phyloP scores from a whole-genome alignment of 257 asterid genomes.

The Ehretia macrophylla region DNA sequence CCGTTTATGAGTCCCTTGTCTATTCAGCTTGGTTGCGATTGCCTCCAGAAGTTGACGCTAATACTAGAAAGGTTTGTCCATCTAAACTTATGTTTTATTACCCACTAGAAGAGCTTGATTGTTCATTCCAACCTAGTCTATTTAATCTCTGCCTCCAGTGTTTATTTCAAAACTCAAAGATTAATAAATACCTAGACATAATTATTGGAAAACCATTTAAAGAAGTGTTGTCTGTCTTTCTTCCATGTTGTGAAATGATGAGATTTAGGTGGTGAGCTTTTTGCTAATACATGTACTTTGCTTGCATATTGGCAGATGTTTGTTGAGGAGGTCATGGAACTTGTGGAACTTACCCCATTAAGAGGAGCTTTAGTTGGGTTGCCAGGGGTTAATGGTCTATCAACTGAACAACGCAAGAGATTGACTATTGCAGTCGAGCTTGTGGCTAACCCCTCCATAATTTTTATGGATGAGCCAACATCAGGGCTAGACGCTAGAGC shows the following conservation, averaged over 20 bases:
- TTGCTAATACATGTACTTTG: not conserved
- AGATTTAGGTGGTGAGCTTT: no score
- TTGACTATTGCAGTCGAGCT: slow-evolving; percentile 78
- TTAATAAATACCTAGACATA: no score
- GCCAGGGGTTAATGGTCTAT: slow-evolving; percentile 71
- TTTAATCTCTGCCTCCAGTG: no score
- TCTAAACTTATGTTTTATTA: not conserved
- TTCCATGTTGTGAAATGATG: not conserved
- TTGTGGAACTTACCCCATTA: slow-evolving; percentile 58
- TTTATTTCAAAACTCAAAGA: no score
- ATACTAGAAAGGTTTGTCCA: slow-evolving; percentile 37
- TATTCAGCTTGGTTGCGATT: slow-evolving; percentile 76
- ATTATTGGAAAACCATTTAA: no score
- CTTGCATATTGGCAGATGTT: slow-evolving; percentile 41
- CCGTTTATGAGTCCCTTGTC: slow-evolving; percentile 63
- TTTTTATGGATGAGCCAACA: slow-evolving; percentile 86
- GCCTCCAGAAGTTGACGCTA: slow-evolving; percentile 44
- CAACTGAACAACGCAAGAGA: slow-evolving; percentile 81
- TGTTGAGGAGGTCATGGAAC: slow-evolving; percentile 76
- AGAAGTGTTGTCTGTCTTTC: no score
- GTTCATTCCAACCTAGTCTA: no score
- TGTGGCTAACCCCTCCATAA: slow-evolving; percentile 79
- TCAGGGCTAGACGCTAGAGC: slow-evolving; percentile 85
- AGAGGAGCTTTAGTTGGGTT: slow-evolving; percentile 58
- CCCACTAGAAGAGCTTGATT: not conserved